A percentile compares a stretch with the other conserved stretches of the same genome.
phyloP scores from a whole-genome alignment of 139 green algal genomes.

The Chlorella sp. region DNA sequence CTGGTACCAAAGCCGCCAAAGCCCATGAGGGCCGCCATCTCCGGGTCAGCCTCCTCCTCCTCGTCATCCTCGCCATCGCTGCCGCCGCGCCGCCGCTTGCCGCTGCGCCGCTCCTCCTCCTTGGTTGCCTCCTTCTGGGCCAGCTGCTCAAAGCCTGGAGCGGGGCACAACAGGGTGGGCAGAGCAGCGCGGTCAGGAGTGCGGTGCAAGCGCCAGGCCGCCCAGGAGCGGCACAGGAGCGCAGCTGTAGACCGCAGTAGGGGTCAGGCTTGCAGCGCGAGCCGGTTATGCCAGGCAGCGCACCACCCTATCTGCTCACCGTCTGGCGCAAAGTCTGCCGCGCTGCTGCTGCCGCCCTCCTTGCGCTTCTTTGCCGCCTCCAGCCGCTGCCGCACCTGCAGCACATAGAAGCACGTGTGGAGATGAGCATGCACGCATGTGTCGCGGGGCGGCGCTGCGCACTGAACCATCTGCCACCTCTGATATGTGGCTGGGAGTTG shows the following conservation, averaged over 20 bases:
- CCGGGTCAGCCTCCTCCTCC: conserved; percentile 75
- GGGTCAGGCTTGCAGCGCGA: neutral
- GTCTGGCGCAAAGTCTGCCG: conserved; percentile 58
- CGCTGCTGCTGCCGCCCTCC: conserved; percentile 26
- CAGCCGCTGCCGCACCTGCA: conserved; percentile 67
- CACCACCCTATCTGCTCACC: conserved; percentile 17
- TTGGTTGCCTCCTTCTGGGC: conserved; percentile 44
- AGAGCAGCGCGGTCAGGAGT: neutral
- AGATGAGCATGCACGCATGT: neutral
- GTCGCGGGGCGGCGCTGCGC: no score
- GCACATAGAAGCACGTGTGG: no score
- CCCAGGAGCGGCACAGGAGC: neutral
- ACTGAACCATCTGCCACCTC: no score
- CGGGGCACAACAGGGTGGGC: neutral
- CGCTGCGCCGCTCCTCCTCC: conserved; percentile 62
- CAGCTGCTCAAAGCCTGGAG: conserved; percentile 31
- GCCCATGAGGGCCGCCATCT: conserved; percentile 93
- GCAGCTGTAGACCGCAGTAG: neutral
- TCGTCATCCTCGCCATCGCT: conserved; percentile 34
- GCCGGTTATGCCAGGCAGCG: no score
- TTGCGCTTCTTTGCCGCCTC: conserved; percentile 62
- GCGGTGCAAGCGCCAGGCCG: neutral
- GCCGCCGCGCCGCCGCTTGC: conserved; percentile 21
- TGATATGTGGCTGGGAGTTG: no score
- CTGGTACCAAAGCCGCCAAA: conserved; percentile 91